Evolutionary conservation across 2,329 filamentous ascomycete species (phyloP), one percentile per base, ranked within the genome.

Genomic region (Penicillium sp.): DNA sequence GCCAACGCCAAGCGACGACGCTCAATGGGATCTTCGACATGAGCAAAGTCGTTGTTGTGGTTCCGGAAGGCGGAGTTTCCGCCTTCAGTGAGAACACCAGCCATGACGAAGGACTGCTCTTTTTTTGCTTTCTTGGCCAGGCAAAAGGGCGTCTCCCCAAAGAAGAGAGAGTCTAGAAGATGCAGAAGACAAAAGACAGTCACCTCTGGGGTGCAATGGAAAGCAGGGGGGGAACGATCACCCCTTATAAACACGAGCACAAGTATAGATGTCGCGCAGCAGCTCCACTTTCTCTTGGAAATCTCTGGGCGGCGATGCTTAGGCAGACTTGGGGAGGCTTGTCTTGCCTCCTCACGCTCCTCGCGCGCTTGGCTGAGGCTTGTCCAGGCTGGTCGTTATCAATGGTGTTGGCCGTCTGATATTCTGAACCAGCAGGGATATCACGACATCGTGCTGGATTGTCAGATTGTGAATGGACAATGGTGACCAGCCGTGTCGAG

Each of bases 1-100:
- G 90, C 89, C 54, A 96, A 88, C 40, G 91, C 91, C 37, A 92
- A 85, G 65, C 91, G 86, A 68, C 91, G 85, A 59, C 91, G 88
- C 82, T 94, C 90, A 68, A 92, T 92, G 63, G 90, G 86, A 73
- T 94, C 89, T 63, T 60, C 58, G 13, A 67, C 57, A 40, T 53
- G 35, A n/a, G 51, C 35, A n/a, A 53, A 53, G 35, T 53, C 37
- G 22, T 53, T 53, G 37, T 53, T 53, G 51, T 42, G 35, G 22
- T 53, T 53, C 35, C 51, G 51, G 51, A 53, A 53, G 19, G 51
- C 51, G 25, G 51, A 53, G 35, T 53, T 53, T 8, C 51, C 51
- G 6, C 51, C 51, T 11, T 22, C 14, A 11, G 51, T 53, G 7
- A 28, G 25, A 53, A 37, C 35, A 38, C 22, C 37, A 37, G 35